These are phyloP conservation scores for Plantago elongata DNA, from an alignment of 257 asterid species.

Conservation along the genomic window DNA sequence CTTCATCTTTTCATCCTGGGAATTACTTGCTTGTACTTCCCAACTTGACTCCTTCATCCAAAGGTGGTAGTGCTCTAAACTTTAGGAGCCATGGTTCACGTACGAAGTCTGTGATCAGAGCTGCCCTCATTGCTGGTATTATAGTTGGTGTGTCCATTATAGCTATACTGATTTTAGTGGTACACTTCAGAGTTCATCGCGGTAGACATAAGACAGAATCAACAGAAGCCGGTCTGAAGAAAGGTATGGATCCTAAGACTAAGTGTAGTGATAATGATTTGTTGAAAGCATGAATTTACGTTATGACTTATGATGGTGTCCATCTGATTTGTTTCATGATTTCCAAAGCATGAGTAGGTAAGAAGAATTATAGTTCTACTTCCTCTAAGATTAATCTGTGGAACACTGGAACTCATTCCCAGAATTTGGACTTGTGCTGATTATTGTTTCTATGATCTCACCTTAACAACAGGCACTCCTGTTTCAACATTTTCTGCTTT, in stretches of 20 bases:
- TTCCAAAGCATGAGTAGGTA: not conserved
- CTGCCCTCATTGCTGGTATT: conserved; percentile 58
- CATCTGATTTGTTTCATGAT: not conserved
- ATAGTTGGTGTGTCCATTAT: conserved; percentile 41
- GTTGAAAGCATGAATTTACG: not conserved
- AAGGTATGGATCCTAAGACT: conserved; percentile 34
- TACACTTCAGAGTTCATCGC: conserved; percentile 44
- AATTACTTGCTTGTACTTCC: conserved; percentile 54
- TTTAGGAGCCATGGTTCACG: conserved; percentile 35
- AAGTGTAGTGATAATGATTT: not conserved
- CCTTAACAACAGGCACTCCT: no score
- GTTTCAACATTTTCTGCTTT: no score
- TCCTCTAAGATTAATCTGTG: no score
- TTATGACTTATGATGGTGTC: not conserved
- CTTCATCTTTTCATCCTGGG: conserved; percentile 81
- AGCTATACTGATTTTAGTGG: conserved; percentile 33
- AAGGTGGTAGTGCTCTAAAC: conserved; percentile 28
- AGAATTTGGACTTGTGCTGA: no score
- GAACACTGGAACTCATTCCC: no score
- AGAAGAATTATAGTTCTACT: no score
- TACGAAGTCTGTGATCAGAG: conserved; percentile 34
- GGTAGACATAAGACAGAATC: conserved; percentile 21
- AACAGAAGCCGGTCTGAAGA: conserved; percentile 33
- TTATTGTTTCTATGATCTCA: no score
- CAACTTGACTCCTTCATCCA: conserved; percentile 27